Conservation (phyloP, 2,329 filamentous ascomycete species). For the Alternaria brassicicola region DNA sequence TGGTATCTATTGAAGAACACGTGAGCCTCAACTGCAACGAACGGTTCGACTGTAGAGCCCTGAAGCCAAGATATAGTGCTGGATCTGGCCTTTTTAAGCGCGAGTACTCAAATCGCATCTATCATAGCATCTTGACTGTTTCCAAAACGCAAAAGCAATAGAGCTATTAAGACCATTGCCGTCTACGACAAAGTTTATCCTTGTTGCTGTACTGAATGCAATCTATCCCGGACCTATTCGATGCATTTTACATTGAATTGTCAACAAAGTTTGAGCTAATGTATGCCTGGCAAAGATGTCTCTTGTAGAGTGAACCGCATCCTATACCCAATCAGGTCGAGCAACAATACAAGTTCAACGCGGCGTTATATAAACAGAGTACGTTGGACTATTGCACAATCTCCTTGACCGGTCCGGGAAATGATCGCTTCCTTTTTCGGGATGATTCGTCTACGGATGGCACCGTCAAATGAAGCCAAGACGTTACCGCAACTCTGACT, state of each 20-base stretch:
- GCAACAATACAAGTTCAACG: not conserved
- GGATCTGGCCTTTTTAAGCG: not conserved
- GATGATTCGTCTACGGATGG: not conserved
- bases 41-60: not conserved
- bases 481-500: not conserved
- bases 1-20: not conserved
- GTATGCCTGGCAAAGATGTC: not conserved
- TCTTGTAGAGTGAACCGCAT: not conserved
- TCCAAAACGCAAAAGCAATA: not conserved
- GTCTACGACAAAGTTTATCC: not conserved
- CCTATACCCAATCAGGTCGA: not conserved
- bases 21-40: not conserved
- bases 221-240: not conserved
- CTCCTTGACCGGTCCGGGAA: not conserved
- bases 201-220: not conserved
- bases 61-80: not conserved
- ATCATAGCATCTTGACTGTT: no score
- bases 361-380: not conserved
- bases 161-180: no score
- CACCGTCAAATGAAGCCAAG: conserved; percentile 4
- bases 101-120: not conserved
- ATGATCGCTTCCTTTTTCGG: not conserved
- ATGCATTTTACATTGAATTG: not conserved
- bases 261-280: not conserved
- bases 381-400: not conserved